Evolutionary conservation across 257 asterid species (phyloP).

Genomic region (Lantana camara): DNA sequence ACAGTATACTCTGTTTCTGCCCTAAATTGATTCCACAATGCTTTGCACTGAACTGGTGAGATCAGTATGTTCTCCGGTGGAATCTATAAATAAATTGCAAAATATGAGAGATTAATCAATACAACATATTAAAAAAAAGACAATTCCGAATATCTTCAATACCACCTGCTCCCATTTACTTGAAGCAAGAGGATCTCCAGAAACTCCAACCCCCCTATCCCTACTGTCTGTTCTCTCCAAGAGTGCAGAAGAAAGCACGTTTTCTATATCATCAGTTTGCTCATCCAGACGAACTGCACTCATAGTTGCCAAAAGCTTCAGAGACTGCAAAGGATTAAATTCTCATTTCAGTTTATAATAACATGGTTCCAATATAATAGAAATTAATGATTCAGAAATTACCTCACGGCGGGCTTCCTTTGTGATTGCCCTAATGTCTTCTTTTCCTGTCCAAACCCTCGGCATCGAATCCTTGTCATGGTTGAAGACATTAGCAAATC

Average conservation of each 20-base stretch:
- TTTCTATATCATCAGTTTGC: constrained; percentile 42
- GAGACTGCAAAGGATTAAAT: constrained; percentile 40
- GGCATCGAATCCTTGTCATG: constrained; percentile 65
- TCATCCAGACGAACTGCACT: constrained; percentile 57
- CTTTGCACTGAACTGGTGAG: constrained; percentile 62
- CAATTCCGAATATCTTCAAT: neutral
- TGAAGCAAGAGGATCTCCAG: constrained; percentile 59
- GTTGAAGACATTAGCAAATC: constrained; percentile 58
- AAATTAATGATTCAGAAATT: constrained; percentile 11
- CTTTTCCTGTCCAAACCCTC: constrained; percentile 78
- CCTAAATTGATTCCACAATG: constrained; percentile 60
- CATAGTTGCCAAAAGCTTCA: constrained; percentile 51
- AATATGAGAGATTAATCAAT: constrained; percentile 18
- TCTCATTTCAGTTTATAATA: constrained; percentile 18
- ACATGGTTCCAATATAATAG: neutral
- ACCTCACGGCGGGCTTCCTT: constrained; percentile 65
- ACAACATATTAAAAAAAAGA: neutral
- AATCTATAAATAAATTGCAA: constrained; percentile 36
- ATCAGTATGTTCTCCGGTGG: constrained; percentile 58
- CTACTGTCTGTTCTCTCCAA: constrained; percentile 35
- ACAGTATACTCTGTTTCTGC: constrained; percentile 59
- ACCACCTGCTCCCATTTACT: constrained; percentile 68
- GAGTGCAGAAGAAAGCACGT: constrained; percentile 43
- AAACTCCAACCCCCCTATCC: constrained; percentile 33
- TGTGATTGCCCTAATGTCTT: constrained; percentile 58